Base-by-base conservation (phyloP, 2,329 filamentous ascomycete genomes). In the Scorias spongiosa region DNA sequence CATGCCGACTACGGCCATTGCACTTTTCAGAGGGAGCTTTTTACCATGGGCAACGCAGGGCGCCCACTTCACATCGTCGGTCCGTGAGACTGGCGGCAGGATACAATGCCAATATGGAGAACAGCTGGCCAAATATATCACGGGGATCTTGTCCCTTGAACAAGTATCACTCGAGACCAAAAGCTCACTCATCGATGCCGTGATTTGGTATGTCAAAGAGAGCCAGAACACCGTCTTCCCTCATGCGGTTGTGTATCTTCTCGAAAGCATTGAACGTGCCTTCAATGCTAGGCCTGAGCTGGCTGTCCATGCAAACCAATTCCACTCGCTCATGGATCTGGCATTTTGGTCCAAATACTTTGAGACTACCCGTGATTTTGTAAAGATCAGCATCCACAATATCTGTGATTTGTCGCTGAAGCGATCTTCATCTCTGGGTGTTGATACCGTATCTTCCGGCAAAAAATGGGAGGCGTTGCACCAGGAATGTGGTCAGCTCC, bases 11-110 rank as follows among this genome's bases (percentile, higher is more conserved):
- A 52, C 53, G 9, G 60, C 63, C 40, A 45, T 55, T n/a, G 41
- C 49, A 2, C 66, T 70, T 45, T 54, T 70, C 2, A 48, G 60
- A 3, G 44, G 58, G 11, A 59, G 61, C 0, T 64, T 71, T 41
- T 55, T 72, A 3, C 67, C 66, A 2, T 72, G 69, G 68, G 66
- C 61, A 1, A 66, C 63, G 4, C 61, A 64, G 48, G 69, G 69
- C 2, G 57, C 54, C 10, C 54, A 68, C 0, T 71, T 68, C 52
- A 68, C 64, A 1, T 55, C 61, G 0, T 61, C 57, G 3, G 48
- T 70, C 9, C 51, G 52, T 9, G 55, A 57, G 1, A 54, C 53
- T 11, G 57, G 60, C 17, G 45, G 52, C 1, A 40, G 20, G 1
- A 56, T 63, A 8, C 42, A 42, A 5, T 69, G 66, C 43, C 49